Conservation (phyloP, 108 stramenopile genomes). For the Stephanodiscus minutulus region DNA sequence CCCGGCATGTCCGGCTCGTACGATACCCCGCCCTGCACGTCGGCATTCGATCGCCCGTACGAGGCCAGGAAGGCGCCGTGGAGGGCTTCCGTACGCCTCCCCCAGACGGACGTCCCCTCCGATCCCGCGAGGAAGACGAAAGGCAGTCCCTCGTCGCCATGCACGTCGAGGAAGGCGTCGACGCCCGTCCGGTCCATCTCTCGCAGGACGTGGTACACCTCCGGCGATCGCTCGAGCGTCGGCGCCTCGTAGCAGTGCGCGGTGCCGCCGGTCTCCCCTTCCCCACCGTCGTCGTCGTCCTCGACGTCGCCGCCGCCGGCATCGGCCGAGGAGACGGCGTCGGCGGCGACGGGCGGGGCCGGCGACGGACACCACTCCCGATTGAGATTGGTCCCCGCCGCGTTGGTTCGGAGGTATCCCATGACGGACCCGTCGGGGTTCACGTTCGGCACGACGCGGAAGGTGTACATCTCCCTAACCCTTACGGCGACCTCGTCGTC, state of each 20-base stretch:
- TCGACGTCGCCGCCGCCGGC: too few relatives aligned
- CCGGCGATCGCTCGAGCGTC: conserved; percentile 77
- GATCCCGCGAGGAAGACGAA: conserved; percentile 83
- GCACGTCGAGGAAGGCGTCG: conserved; percentile 81
- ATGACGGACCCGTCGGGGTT: conserved; percentile 81
- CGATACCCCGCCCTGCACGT: background rate
- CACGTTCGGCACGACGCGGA: conserved; percentile 89
- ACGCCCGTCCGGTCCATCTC: conserved; percentile 82
- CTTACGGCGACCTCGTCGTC: conserved; percentile 55
- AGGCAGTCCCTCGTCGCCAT: conserved; percentile 88
- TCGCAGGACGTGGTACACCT: conserved; percentile 77
- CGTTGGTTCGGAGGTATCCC: conserved; percentile 85
- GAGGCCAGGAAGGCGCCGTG: background rate
- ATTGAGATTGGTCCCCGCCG: conserved; percentile 82
- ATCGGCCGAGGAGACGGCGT: too few relatives aligned
- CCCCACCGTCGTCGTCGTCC: background rate
- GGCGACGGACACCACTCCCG: conserved; percentile 82
- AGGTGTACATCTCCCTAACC: conserved; percentile 60
- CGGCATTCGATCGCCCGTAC: background rate
- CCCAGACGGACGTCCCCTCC: conserved; percentile 41
- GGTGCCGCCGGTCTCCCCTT: conserved; percentile 16
- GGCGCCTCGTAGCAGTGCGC: conserved; percentile 81
- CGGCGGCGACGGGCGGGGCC: conserved; percentile 11
- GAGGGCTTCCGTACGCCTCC: background rate
- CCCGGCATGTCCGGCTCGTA: too few relatives aligned